Percentiles rank a stretch among this genome's conserved stretches.
These are phyloP conservation scores for Bryum argenteum DNA, from an alignment of 225 moss, liverwort and hornwort genomes.

Conservation along the genomic window DNA sequence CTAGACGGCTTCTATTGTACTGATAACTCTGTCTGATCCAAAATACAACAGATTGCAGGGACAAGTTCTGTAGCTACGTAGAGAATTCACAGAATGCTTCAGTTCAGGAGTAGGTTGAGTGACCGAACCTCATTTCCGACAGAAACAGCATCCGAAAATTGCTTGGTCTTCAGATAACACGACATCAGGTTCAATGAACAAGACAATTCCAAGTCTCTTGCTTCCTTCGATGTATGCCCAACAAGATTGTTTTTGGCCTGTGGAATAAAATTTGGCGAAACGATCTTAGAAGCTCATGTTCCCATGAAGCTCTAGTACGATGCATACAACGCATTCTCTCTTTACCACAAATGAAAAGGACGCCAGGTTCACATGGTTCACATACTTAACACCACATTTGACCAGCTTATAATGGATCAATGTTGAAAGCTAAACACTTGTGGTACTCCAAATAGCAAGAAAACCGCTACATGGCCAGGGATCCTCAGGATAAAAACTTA, in stretches of 20 bases:
- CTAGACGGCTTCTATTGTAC: background rate
- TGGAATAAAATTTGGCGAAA: conserved; percentile 6
- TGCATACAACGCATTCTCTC: conserved; percentile 3
- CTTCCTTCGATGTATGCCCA: conserved; percentile 62
- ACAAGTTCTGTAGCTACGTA: conserved; percentile 13
- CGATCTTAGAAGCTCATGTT: conserved; percentile 16
- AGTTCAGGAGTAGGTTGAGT: background rate
- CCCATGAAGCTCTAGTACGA: conserved; percentile 6
- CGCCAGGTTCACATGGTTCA: background rate
- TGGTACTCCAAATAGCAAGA: conserved; percentile 18
- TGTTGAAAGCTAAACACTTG: background rate
- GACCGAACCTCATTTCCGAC: conserved; percentile 75
- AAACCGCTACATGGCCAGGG: background rate
- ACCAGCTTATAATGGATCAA: background rate
- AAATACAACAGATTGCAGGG: background rate
- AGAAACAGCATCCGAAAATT: conserved; percentile 68
- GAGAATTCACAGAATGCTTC: background rate
- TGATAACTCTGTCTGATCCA: conserved; percentile 11
- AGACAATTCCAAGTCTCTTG: conserved; percentile 71
- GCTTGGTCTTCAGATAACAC: conserved; percentile 82
- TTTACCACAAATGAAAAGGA: background rate
- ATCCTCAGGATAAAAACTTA: conserved; percentile 32
- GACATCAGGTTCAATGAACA: conserved; percentile 97
- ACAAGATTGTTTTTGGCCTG: conserved; percentile 87
- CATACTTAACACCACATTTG: background rate